phyloP scores from a whole-genome alignment of 768 basidiomycete genomes.

The Lepiota brunneoincarnata region DNA sequence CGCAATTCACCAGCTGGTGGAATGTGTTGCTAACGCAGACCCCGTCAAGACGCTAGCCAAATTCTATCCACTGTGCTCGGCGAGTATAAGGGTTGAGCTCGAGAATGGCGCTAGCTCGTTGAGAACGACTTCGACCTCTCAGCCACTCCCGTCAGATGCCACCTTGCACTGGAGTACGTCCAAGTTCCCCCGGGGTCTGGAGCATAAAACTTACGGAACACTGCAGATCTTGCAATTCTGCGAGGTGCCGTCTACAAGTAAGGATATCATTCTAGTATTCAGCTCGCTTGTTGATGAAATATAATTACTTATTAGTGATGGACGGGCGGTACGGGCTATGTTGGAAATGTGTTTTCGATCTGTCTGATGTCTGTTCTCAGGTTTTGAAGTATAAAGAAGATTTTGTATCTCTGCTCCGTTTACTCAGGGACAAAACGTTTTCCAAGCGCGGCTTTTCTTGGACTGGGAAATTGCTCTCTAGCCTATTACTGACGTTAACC shows the following conservation, averaged over 20 bases:
- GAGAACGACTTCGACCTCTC: slow-evolving; percentile 67
- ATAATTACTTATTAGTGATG: slow-evolving; percentile 39
- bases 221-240: slow-evolving; percentile 66
- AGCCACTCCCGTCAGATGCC: slow-evolving; percentile 73
- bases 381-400: slow-evolving; percentile 62
- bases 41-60: slow-evolving; percentile 74
- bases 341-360: not conserved
- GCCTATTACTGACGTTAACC: slow-evolving; percentile 69
- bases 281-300: not conserved
- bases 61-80: slow-evolving; percentile 71
- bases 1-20: slow-evolving; percentile 82
- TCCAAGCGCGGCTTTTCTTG: slow-evolving; percentile 84
- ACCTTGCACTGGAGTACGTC: slow-evolving; percentile 84
- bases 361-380: slow-evolving; percentile 30
- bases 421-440: slow-evolving; percentile 67
- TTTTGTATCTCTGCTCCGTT: slow-evolving; percentile 54
- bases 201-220: not conserved
- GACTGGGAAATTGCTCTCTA: slow-evolving; percentile 74
- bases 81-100: slow-evolving; percentile 71
- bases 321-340: slow-evolving; percentile 48
- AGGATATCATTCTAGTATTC: slow-evolving; percentile 23
- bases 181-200: slow-evolving; percentile 6
- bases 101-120: slow-evolving; percentile 82
- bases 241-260: slow-evolving; percentile 81
- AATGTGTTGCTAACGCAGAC: slow-evolving; percentile 80